These are phyloP conservation scores for Knufia fluminis DNA, from an alignment of 2,329 filamentous ascomycete species.

Conservation along the genomic window DNA sequence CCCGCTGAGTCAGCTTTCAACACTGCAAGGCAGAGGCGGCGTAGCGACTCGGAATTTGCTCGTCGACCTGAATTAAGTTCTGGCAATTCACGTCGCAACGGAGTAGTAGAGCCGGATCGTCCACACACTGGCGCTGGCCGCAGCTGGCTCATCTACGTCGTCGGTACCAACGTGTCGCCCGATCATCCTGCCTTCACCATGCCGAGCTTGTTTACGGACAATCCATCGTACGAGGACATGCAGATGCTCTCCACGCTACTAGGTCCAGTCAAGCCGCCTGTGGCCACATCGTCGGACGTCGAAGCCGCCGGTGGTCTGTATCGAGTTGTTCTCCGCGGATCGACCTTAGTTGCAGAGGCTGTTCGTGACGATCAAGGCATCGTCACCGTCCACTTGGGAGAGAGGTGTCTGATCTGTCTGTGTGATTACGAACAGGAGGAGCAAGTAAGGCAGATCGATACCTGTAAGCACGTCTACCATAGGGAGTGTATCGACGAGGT, in stretches of 20 bases:
- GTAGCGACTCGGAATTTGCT: conserved; percentile 51
- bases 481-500: conserved; percentile 62
- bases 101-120: conserved; percentile 53
- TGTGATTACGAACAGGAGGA: conserved; percentile 56
- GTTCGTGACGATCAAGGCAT: conserved; percentile 30
- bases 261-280: conserved; percentile 59
- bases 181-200: conserved; percentile 62
- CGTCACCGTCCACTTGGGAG: conserved; percentile 31
- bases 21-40: conserved; percentile 42
- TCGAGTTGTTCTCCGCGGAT: conserved; percentile 38
- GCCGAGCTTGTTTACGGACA: conserved; percentile 60
- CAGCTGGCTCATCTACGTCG: conserved; percentile 65
- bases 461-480: conserved; percentile 60
- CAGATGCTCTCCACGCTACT: conserved; percentile 57
- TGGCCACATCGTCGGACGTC: conserved; percentile 56
- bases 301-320: conserved; percentile 54
- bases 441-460: conserved; percentile 50
- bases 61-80: conserved; percentile 49
- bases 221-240: conserved; percentile 64
- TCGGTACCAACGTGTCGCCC: conserved; percentile 60
- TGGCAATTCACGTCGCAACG: conserved; percentile 53
- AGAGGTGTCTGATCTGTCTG: conserved; percentile 58
- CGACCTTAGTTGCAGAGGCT: conserved; percentile 40
- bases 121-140: conserved; percentile 42
- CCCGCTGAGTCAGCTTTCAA: conserved; percentile 35